Evolutionary conservation across 805 yeast species (phyloP).

Genomic region (Cyberlindnera mycetangii): DNA sequence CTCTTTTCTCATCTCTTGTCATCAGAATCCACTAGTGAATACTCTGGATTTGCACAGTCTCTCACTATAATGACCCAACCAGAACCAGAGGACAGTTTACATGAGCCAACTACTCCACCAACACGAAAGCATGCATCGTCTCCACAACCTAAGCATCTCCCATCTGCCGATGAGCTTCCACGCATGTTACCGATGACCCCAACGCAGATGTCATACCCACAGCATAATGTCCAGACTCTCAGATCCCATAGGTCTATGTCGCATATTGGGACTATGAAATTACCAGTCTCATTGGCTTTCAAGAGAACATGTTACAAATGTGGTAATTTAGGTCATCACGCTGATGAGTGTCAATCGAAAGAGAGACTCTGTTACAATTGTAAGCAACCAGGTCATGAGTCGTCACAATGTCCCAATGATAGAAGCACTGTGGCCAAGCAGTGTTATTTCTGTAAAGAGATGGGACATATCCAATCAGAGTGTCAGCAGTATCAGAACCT

Average conservation of each 20-base stretch:
- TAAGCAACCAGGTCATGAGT: conserved; percentile 31
- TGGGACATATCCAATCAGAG: conserved; percentile 31
- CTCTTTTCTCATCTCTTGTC: background rate
- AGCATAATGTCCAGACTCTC: background rate
- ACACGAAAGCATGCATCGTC: background rate
- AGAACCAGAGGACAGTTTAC: background rate
- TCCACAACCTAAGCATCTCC: background rate
- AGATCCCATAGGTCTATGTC: conserved; percentile 1
- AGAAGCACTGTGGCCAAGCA: conserved; percentile 25
- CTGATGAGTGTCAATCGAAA: conserved; percentile 26
- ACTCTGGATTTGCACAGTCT: too few relatives aligned
- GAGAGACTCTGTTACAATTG: conserved; percentile 32
- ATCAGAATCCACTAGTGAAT: background rate
- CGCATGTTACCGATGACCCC: background rate
- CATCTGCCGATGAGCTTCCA: background rate
- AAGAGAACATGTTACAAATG: conserved; percentile 31
- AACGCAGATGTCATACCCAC: background rate
- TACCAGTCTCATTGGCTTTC: conserved; percentile 26
- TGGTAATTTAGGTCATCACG: conserved; percentile 32
- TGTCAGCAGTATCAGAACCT: conserved; percentile 20
- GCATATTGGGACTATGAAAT: conserved; percentile 1
- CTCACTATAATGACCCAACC: background rate
- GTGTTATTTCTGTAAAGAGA: conserved; percentile 29
- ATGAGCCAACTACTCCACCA: background rate
- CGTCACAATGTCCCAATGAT: conserved; percentile 26